Base-by-base conservation (phyloP, 345 rosid species). In the Lepidium aucheri region DNA sequence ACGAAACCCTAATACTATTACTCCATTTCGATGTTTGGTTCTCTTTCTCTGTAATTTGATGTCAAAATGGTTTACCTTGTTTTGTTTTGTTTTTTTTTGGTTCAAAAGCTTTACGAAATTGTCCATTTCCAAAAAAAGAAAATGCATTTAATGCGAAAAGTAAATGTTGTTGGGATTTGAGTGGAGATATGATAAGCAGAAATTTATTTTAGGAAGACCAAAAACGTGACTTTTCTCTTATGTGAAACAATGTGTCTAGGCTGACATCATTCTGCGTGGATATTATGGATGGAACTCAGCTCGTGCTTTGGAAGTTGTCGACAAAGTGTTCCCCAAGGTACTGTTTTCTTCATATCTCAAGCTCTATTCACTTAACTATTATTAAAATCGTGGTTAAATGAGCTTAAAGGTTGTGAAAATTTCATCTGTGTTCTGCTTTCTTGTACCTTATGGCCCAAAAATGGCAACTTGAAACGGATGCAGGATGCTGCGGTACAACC, bases 221-320 rank as follows among this genome's bases (percentile, higher is more conserved):
- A 14, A 57, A 22, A 55, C 28, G 68, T 64, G 60, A 56, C 60
- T 56, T 10, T 32, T 40, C 30, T 56, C 36, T 28, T 18, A 0
- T 42, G 38, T 52, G 36, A 34, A 26, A 51, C 30, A 58, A 65
- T 45, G 72, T 44, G 53, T 62, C 32, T 65, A 95, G 99, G 99
- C 97, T 28, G 99, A 95, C 75, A 76, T 95, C 34, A 8, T 91
- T 59, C 55, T 95, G 62, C 78, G 96, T 63, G 99, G 99, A 8
- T 95, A 95, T 61, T 83, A 78, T 40, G 97, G 96, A 28, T 91
- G 99, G 97, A 94, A 94, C 72, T 88, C 99, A 3, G 68, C 84
- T 55, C 99, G 96, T 34, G 97, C 98, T 34, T n/a, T 91, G 45
- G 70, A 85, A 71, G 88, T 86, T 63, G 83, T 95, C 4, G 89